phyloP scores from a whole-genome alignment of 2,329 filamentous ascomycete genomes.

The Sporothrix dimorphospora region DNA sequence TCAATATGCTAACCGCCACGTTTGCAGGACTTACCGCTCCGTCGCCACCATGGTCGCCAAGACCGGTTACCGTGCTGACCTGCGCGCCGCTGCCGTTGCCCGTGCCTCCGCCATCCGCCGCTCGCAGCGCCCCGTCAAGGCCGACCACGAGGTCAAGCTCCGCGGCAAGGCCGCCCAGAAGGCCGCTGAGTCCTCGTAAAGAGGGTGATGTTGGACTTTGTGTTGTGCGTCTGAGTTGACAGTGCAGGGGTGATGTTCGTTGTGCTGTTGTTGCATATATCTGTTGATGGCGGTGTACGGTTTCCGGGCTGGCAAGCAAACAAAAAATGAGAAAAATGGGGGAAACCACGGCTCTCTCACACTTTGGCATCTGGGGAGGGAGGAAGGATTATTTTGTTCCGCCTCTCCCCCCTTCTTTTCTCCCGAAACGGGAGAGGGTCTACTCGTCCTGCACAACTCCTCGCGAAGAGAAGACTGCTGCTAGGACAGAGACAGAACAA shows the following conservation, averaged over 20 bases:
- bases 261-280: constrained; percentile 18
- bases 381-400: neutral
- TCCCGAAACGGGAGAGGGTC: neutral
- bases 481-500: neutral
- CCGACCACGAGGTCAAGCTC: constrained; percentile 71
- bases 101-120: constrained; percentile 84
- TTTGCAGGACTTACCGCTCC: constrained; percentile 77
- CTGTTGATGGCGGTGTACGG: constrained; percentile 22
- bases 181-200: constrained; percentile 58
- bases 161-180: constrained; percentile 80
- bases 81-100: constrained; percentile 77
- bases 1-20: constrained; percentile 14
- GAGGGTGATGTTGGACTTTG: constrained; percentile 15
- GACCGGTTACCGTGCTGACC: constrained; percentile 80
- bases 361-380: neutral
- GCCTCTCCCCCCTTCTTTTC: neutral
- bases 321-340: neutral
- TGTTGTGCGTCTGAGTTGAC: neutral
- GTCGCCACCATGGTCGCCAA: constrained; percentile 83
- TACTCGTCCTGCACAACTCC: neutral
- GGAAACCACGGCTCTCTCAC: constrained; percentile 1
- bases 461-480: constrained; percentile 6
- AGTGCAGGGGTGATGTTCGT: neutral
- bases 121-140: constrained; percentile 79
- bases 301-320: constrained; percentile 25